Evolutionary conservation across 345 rosid species (phyloP).

Genomic region (Odontarrhena argentea): DNA sequence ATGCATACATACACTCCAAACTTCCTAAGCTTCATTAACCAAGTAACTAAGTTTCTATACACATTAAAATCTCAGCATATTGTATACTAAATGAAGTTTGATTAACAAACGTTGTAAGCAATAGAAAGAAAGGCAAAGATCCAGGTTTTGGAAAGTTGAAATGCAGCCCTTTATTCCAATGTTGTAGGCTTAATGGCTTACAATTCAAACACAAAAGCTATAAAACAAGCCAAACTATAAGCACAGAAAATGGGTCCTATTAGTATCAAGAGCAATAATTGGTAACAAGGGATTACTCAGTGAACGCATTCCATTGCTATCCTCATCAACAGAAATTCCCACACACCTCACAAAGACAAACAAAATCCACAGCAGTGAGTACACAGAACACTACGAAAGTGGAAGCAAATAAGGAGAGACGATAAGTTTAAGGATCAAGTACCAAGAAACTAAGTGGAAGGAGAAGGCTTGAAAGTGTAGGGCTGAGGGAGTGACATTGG

Average conservation of each 20-base stretch:
- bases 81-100: constrained; percentile 7
- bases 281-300: not conserved
- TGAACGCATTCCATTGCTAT: constrained; percentile 6
- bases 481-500: constrained; percentile 80
- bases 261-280: constrained; percentile 10
- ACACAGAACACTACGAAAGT: no score
- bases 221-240: constrained; percentile 18
- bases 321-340: constrained; percentile 20
- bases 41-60: not conserved
- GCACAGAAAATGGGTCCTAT: constrained; percentile 10
- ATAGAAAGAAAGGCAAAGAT: constrained; percentile 19
- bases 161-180: constrained; percentile 18
- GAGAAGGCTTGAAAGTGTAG: constrained; percentile 68
- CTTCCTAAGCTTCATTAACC: not conserved
- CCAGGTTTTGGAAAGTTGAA: constrained; percentile 2
- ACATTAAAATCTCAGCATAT: not conserved
- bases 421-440: not conserved
- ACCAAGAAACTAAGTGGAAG: constrained; percentile 38
- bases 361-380: not conserved
- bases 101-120: constrained; percentile 19
- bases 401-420: no score
- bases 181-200: constrained; percentile 7
- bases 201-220: constrained; percentile 19
- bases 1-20: not conserved
- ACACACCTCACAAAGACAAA: constrained; percentile 35